Evolutionary conservation across 768 basidiomycete genomes (phyloP), one percentile per base, ranked within the genome.

Genomic region (Psilocybe cyanescens): DNA sequence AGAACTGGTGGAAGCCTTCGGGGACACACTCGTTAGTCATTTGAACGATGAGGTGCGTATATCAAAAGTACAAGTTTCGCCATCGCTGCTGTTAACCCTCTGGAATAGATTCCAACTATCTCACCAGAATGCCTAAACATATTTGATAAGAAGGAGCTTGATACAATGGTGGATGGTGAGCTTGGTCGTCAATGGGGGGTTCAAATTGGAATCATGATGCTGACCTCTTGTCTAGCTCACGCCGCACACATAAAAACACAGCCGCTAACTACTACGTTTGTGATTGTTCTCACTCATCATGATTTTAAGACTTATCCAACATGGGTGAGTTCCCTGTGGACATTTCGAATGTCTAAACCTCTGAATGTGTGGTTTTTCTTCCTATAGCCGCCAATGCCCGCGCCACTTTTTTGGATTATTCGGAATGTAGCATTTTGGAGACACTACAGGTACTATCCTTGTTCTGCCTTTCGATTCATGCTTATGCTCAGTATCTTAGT

Each of bases 1-100:
- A 14, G 51, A 55, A 50, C 41, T 71, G 29, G 9, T 71, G 7
- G 59, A 71, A 39, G 58, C 46, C 2, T 73, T 74, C 53, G 71
- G 62, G 1, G 68, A 68, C 46, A 45, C 57, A 3, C 49, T 74
- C 8, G 62, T 67, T 6, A 55, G 64, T 8, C 73, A 74, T 57
- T 64, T 74, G 0, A 60, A 69, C n/a, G 72, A 71, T 9, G 73
- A 74, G 68, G 73, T 71, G 16, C 44, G 60, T n/a, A 33, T 24
- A 19, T 48, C 24, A 50, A 7, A 30, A 7, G 45, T 46, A 46
- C 19, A 16, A 46, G 16, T 24, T 24, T 24, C 14, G 19, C 45
- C 14, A 6, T 6, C 16, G 19, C 19, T 46, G 45, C 19, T 17
- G 16, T 9, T 48, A 17, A 9, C 9, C 2, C 8, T n/a, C 17